Base-by-base conservation (phyloP, 2,329 filamentous ascomycete species). In the Fusarium kyushuense region DNA sequence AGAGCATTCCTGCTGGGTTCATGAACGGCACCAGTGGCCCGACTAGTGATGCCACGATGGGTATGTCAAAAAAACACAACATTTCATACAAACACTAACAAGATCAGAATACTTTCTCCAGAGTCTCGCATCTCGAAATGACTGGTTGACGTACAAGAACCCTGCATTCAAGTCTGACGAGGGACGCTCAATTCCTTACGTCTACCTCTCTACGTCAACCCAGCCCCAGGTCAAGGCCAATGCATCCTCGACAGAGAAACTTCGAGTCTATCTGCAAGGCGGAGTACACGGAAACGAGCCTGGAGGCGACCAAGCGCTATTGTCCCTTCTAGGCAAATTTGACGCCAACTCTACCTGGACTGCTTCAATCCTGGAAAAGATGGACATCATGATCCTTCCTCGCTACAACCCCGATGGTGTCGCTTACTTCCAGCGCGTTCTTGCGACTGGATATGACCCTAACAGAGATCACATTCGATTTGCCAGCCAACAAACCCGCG, bases 371-470 rank as follows among this genome's bases (percentile, higher is more conserved):
- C 45, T 76, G 1, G 66, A 73, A 5, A 73, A 71, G 35, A 67
- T 76, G 63, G 74, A 76, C 19, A 76, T 76, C 12, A 54, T 74
- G 40, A 54, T 76, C 13, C 65, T 76, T 17, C 71, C 74, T 3
- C 72, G 74, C 1, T 76, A 75, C 21, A 76, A 76, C n/a, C 71
- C 72, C 1, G 74, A 76, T 16, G 74, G 74, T 7, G 73, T 76
- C 0, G 62, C 70, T 1, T 74, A 73, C 32, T 76, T 76, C 52
- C 74, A 76, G 40, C 69, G 73, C 1, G 58, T 72, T 17, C 66
- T 76, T 0, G 74, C 73, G 2, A 72, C 65, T 3, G 72, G 72
- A 7, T 65, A 75, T 1, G 74, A 76, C 12, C 73, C 74, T 2
- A 76, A 76, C 41, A 62, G 74, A 27, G 74, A 76, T 9, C 73